Evolutionary conservation across 2,329 filamentous ascomycete species (phyloP).

Genomic region (Colletotrichum musicola): DNA sequence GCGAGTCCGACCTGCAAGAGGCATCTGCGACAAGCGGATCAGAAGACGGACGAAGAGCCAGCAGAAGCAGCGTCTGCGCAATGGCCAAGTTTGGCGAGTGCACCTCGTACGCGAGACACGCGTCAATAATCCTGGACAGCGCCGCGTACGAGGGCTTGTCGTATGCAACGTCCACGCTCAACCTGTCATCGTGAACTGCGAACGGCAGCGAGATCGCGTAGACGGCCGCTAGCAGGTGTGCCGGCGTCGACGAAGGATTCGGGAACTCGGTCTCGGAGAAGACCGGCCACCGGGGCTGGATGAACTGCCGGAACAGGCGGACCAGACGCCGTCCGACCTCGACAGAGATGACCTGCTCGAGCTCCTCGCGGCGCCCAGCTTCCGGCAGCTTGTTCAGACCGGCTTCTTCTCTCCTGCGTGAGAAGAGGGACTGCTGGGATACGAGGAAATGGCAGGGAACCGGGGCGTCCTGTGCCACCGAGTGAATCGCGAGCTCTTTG

Average conservation of each 20-base stretch:
- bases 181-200: constrained; percentile 40
- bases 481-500: constrained; percentile 42
- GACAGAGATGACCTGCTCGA: neutral
- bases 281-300: constrained; percentile 14
- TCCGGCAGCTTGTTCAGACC: constrained; percentile 17
- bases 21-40: constrained; percentile 41
- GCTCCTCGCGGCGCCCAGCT: neutral
- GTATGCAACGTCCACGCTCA: constrained; percentile 42
- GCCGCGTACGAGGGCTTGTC: constrained; percentile 39
- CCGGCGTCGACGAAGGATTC: neutral
- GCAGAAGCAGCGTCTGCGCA: constrained; percentile 11
- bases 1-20: constrained; percentile 34
- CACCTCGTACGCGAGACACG: constrained; percentile 30
- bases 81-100: constrained; percentile 38
- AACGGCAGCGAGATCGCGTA: constrained; percentile 41
- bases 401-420: constrained; percentile 36
- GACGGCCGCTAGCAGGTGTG: constrained; percentile 36
- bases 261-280: neutral
- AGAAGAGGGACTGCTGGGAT: constrained; percentile 36
- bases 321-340: constrained; percentile 13
- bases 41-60: constrained; percentile 33
- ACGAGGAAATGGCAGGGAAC: constrained; percentile 39
- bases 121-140: constrained; percentile 38
- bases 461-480: constrained; percentile 24
- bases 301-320: constrained; percentile 7